phyloP scores from a whole-genome alignment of 2,329 filamentous ascomycete genomes.

The Xylariaceae sp. region DNA sequence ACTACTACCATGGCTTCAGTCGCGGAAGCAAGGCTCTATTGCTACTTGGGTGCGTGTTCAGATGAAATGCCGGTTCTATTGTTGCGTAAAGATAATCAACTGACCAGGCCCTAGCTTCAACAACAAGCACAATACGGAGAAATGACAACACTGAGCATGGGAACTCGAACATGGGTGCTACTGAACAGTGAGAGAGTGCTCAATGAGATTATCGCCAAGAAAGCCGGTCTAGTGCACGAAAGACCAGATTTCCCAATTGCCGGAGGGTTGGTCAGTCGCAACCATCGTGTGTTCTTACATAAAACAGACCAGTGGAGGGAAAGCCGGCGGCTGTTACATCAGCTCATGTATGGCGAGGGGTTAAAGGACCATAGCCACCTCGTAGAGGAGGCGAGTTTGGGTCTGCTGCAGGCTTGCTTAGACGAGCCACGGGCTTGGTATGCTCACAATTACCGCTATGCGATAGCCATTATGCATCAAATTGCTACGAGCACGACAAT shows the following conservation, averaged over 20 bases:
- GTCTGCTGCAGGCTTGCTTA: constrained; percentile 45
- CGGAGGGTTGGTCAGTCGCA: constrained; percentile 44
- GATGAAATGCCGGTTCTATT: background rate
- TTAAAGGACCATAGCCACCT: constrained; percentile 42
- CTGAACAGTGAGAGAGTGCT: constrained; percentile 49
- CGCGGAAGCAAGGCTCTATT: constrained; percentile 3
- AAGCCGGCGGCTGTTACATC: constrained; percentile 47
- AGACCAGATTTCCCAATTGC: constrained; percentile 44
- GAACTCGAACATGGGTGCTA: constrained; percentile 49
- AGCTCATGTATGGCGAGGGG: constrained; percentile 41
- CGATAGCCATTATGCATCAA: constrained; percentile 46
- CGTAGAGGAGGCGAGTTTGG: constrained; percentile 46
- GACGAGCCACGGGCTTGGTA: constrained; percentile 45
- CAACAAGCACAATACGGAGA: constrained; percentile 33
- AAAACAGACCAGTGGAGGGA: constrained; percentile 44
- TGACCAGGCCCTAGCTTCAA: background rate
- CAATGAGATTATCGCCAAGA: constrained; percentile 45
- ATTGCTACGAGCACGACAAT: constrained; percentile 44
- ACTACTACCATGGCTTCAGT: constrained; percentile 17
- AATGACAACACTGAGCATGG: constrained; percentile 38
- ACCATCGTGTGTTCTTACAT: constrained; percentile 42
- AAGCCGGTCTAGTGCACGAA: constrained; percentile 43
- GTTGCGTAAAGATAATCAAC: background rate
- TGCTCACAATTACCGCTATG: constrained; percentile 48
- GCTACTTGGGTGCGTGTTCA: constrained; percentile 9